A percentile compares a stretch with the other conserved stretches of the same genome.
Evolutionary conservation across 306 rosid species (phyloP).

Genomic region (Casuarina cunninghamiana): DNA sequence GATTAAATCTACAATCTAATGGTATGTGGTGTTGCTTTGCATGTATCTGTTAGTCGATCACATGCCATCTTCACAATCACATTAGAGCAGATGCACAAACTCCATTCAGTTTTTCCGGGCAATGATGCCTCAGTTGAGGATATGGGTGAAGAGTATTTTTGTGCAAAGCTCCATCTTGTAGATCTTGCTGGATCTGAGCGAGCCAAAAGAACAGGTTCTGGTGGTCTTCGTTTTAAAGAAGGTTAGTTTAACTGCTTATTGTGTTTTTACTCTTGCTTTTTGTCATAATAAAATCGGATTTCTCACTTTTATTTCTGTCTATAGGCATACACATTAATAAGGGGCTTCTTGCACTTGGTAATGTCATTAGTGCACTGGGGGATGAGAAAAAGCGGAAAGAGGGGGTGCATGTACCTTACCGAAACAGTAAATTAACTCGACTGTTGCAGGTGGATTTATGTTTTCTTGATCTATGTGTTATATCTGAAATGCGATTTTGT

Average conservation of each 20-base stretch:
- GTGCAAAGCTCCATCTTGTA: conserved; percentile 84
- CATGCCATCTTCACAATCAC: conserved; percentile 94
- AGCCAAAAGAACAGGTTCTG: conserved; percentile 85
- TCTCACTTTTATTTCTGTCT: conserved; percentile 22
- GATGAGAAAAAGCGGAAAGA: conserved; percentile 88
- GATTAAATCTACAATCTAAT: conserved; percentile 33
- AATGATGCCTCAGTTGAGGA: conserved; percentile 65
- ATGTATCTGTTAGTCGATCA: conserved; percentile 64
- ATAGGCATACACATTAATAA: conserved; percentile 78
- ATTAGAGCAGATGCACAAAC: conserved; percentile 74
- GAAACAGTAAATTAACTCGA: conserved; percentile 91
- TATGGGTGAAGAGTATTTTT: conserved; percentile 82
- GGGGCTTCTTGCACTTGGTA: conserved; percentile 93
- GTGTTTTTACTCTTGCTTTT: conserved; percentile 13
- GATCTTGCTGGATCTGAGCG: conserved; percentile 94
- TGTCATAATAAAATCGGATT: conserved; percentile 1
- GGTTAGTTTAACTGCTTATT: conserved; percentile 41
- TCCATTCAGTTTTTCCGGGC: conserved; percentile 52
- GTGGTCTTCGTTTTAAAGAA: conserved; percentile 75
- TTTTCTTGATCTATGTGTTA: conserved; percentile 16
- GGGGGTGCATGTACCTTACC: conserved; percentile 74
- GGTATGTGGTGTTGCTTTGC: conserved; percentile 25
- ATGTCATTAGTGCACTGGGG: conserved; percentile 83
- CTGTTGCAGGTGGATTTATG: conserved; percentile 67
- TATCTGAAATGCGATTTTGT: conserved; percentile 7